Percentiles rank a stretch among this genome's conserved stretches.
Conservation (phyloP, 306 rosid species). For the Rubus idaeus region DNA sequence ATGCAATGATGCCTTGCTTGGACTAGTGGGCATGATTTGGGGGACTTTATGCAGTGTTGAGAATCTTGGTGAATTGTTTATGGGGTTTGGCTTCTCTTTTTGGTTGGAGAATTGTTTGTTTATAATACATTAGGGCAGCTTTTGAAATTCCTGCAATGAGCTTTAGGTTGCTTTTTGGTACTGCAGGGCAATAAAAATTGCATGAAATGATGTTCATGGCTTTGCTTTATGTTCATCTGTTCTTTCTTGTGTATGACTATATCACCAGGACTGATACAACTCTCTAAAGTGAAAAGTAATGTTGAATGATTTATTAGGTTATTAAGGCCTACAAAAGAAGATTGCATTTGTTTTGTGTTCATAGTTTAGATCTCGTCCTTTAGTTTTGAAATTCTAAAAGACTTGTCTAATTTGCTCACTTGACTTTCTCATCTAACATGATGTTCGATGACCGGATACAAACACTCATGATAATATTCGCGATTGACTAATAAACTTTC, state of each 20-base stretch:
- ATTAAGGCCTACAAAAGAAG: background rate
- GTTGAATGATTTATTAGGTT: background rate
- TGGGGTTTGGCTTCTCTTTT: constrained; percentile 32
- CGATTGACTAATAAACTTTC: too few relatives aligned
- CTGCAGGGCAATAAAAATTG: constrained; percentile 4
- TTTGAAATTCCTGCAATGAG: constrained; percentile 37
- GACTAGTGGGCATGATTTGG: constrained; percentile 26
- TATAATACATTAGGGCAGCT: constrained; percentile 17
- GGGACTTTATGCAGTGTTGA: constrained; percentile 50
- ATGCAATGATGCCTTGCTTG: constrained; percentile 58
- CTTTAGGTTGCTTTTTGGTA: constrained; percentile 43
- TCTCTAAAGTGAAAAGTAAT: background rate
- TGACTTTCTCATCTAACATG: too few relatives aligned
- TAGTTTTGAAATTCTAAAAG: background rate
- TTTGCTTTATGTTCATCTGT: constrained; percentile 27
- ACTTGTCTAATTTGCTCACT: too few relatives aligned
- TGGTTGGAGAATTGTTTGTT: constrained; percentile 27
- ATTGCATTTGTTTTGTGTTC: background rate
- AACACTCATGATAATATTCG: too few relatives aligned
- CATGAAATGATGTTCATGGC: constrained; percentile 11
- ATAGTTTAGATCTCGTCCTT: background rate
- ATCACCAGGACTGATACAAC: background rate
- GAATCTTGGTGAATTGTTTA: constrained; percentile 61
- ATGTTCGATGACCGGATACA: too few relatives aligned
- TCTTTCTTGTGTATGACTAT: constrained; percentile 16